Evolutionary conservation across 2,329 filamentous ascomycete species (phyloP).

Genomic region (Pseudogymnoascus sp.): DNA sequence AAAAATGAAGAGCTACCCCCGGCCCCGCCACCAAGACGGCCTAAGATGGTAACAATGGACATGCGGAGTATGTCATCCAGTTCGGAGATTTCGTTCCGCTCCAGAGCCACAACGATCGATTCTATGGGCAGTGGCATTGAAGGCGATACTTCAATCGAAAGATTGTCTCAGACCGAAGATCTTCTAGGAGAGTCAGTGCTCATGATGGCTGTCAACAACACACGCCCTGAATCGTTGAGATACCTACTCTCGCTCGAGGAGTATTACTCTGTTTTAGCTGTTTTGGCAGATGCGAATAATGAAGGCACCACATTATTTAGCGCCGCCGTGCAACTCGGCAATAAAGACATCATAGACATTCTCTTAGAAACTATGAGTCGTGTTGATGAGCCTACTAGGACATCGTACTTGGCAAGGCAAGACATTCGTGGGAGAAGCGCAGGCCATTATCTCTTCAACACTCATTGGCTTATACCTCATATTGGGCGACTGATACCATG

Average conservation of each 20-base stretch:
- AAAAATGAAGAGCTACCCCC: slow-evolving; percentile 27
- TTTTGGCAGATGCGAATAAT: slow-evolving; percentile 79
- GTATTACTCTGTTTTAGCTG: slow-evolving; percentile 60
- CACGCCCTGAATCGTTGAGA: slow-evolving; percentile 60
- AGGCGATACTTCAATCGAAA: slow-evolving; percentile 77
- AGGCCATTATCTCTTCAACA: slow-evolving; percentile 94
- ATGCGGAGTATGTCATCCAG: slow-evolving; percentile 79
- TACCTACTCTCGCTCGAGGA: slow-evolving; percentile 72
- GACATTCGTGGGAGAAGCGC: slow-evolving; percentile 81
- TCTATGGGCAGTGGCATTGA: slow-evolving; percentile 67
- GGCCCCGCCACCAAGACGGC: slow-evolving; percentile 31
- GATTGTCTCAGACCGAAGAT: slow-evolving; percentile 62
- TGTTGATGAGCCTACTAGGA: slow-evolving; percentile 45
- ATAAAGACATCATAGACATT: slow-evolving; percentile 64
- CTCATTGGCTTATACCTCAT: slow-evolving; percentile 66
- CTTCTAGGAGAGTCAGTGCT: slow-evolving; percentile 70
- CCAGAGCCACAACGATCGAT: slow-evolving; percentile 67
- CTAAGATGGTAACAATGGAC: slow-evolving; percentile 72
- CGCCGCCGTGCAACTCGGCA: slow-evolving; percentile 78
- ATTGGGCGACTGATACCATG: slow-evolving; percentile 77
- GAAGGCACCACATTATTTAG: slow-evolving; percentile 84
- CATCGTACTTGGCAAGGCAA: slow-evolving; percentile 62
- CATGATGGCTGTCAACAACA: slow-evolving; percentile 76
- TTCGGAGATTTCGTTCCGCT: slow-evolving; percentile 76
- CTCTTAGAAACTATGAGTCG: slow-evolving; percentile 63